A percentile compares a stretch with the other conserved stretches of the same genome.
These are phyloP conservation scores for Catunica adiposa DNA, from an alignment of 2,329 filamentous ascomycete genomes.

Conservation along the genomic window DNA sequence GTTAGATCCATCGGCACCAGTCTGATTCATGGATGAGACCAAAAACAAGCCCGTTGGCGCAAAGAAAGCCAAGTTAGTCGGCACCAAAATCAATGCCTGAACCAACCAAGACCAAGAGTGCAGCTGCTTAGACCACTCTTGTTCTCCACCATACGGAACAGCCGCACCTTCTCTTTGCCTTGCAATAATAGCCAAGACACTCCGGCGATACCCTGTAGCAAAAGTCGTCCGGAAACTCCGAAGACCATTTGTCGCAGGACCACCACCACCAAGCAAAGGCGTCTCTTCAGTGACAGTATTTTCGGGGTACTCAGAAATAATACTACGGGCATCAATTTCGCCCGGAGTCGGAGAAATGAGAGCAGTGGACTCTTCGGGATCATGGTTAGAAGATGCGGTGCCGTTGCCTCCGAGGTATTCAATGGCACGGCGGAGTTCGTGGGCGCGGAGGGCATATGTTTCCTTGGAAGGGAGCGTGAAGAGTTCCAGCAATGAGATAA, in stretches of 20 bases:
- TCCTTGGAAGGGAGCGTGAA: conserved; percentile 58
- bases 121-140: conserved; percentile 66
- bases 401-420: conserved; percentile 1
- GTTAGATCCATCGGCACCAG: conserved; percentile 65
- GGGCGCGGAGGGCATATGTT: conserved; percentile 46
- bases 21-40: conserved; percentile 60
- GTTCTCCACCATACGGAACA: conserved; percentile 51
- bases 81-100: conserved; percentile 66
- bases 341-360: conserved; percentile 21
- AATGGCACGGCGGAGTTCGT: conserved; percentile 24
- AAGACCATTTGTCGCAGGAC: conserved; percentile 15
- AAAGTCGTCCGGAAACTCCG: conserved; percentile 31
- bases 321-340: conserved; percentile 11
- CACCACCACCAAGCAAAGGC: conserved; percentile 25
- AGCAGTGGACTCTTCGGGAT: conserved; percentile 7
- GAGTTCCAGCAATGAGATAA: conserved; percentile 64
- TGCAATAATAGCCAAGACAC: conserved; percentile 24
- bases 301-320: conserved; percentile 10
- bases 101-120: conserved; percentile 77
- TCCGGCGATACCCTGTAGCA: conserved; percentile 37
- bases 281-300: conserved; percentile 28
- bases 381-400: not conserved
- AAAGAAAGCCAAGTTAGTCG: conserved; percentile 59
- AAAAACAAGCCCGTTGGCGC: conserved; percentile 61
- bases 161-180: conserved; percentile 20